Conservation (phyloP, 495 filamentous ascomycete genomes). For the Halenospora varia region DNA sequence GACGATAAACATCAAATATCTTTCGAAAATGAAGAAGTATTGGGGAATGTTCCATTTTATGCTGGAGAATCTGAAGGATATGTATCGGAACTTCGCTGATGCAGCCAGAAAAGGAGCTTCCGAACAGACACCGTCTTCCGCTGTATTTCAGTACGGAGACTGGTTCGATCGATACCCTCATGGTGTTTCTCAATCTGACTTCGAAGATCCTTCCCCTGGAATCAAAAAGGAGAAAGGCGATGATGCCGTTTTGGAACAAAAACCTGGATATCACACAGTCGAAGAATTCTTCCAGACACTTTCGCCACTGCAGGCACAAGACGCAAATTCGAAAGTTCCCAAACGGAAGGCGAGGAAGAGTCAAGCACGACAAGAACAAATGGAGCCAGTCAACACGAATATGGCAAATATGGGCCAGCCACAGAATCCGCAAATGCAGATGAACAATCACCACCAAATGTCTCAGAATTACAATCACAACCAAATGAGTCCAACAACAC, state of each 20-base stretch:
- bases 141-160: conserved; percentile 94
- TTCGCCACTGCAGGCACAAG: conserved; percentile 52
- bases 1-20: conserved; percentile 83
- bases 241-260: conserved; percentile 78
- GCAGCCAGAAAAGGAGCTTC: conserved; percentile 42
- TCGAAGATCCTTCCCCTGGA: conserved; percentile 68
- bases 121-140: conserved; percentile 42
- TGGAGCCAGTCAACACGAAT: conserved; percentile 18
- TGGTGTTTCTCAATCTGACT: conserved; percentile 79
- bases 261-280: conserved; percentile 84
- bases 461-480: conserved; percentile 17
- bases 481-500: conserved; percentile 24
- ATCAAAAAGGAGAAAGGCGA: conserved; percentile 65
- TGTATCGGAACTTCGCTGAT: conserved; percentile 83
- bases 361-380: conserved; percentile 6
- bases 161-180: conserved; percentile 97
- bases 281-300: conserved; percentile 92
- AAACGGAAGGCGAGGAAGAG: conserved; percentile 20
- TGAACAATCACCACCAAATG: conserved; percentile 12
- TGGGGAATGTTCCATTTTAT: conserved; percentile 99
- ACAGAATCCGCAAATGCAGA: conserved; percentile 6
- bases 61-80: conserved; percentile 86
- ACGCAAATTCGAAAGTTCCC: conserved; percentile 31
- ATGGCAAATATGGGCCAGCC: conserved; percentile 8
- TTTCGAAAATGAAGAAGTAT: conserved; percentile 91